Base-by-base conservation (phyloP, 2,329 filamentous ascomycete species). In the Alternaria incomplexa region DNA sequence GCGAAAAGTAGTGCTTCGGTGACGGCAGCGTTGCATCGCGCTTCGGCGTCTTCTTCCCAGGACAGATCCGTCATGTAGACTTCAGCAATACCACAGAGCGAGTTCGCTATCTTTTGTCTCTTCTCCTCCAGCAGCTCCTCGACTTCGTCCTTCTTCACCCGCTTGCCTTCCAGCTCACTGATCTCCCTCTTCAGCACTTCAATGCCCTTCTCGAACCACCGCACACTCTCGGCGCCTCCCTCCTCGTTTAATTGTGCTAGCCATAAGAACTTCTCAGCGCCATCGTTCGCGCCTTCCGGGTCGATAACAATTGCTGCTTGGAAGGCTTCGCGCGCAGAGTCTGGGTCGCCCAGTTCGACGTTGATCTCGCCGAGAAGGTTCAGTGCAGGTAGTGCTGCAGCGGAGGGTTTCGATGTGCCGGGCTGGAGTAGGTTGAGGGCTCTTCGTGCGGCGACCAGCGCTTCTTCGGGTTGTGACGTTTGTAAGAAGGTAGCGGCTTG, bases 11-110 rank as follows among this genome's bases (percentile, higher is more conserved):
- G 90, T 25, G 96, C 96, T 83, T 99, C 93, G 6, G 94, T 97
- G 67, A 98, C 88, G 62, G 97, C 88, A 6, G 88, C 84, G 81
- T 99, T 95, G 83, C 96, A 99, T 70, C 90, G 88, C 69, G 87
- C 84, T 83, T 99, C 96, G 6, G 95, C 96, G 76, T 97, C 93
- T 56, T 90, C 89, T 81, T 97, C 94, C 93, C 87, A 90, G 73
- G 92, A 96, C 72, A 98, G 83, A 83, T 99, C 96, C 11, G 96
- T 99, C 96, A 99, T 99, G 84, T 97, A 99, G 53, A 99, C 93
- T 83, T 99, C 96, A 7, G 93, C 90, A 64, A 98, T 93, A 26
- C 92, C 93, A 81, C 96, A 99, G 36, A 99, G 86, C n/a, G 94
- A 93, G 71, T 93, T 93, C 3, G 93, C 93, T 36, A 98, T 85